phyloP scores from a whole-genome alignment of 2,329 filamentous ascomycete species.

The Claviceps digitariae region DNA sequence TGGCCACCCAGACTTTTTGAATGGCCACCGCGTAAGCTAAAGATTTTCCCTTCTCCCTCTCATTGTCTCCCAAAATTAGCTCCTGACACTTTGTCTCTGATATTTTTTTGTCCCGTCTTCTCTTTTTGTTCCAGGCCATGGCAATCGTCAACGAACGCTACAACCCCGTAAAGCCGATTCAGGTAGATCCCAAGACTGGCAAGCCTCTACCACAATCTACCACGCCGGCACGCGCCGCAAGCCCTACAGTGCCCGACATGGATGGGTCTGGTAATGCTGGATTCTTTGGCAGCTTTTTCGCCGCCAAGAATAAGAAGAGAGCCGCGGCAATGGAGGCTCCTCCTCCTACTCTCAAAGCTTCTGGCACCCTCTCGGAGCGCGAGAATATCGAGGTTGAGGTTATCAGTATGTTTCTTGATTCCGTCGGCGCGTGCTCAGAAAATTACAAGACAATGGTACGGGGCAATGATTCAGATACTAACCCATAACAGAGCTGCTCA shows the following conservation, averaged over 20 bases:
- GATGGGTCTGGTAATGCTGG: constrained; percentile 48
- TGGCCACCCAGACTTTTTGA: constrained; percentile 93
- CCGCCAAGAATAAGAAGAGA: constrained; percentile 99
- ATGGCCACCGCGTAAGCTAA: constrained; percentile 65
- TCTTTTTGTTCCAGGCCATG: constrained; percentile 52
- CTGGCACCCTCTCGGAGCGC: constrained; percentile 82
- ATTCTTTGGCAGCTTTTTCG: constrained; percentile 98
- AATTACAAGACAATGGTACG: background rate
- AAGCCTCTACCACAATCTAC: constrained; percentile 65
- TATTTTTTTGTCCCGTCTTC: background rate
- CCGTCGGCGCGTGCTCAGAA: too few species aligned
- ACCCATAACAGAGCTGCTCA: constrained; percentile 60
- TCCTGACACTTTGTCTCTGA: background rate
- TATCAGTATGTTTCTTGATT: constrained; percentile 56
- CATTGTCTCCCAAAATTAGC: too few species aligned
- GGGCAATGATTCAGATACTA: background rate
- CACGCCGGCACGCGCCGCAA: constrained; percentile 59
- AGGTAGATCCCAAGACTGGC: constrained; percentile 97
- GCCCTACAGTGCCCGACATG: constrained; percentile 50
- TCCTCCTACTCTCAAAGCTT: constrained; percentile 84
- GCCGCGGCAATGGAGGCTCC: constrained; percentile 98
- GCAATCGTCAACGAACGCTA: constrained; percentile 93
- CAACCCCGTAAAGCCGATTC: constrained; percentile 67
- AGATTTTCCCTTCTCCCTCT: background rate
- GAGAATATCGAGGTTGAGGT: constrained; percentile 95